phyloP scores from a whole-genome alignment of 176 grass and related monocot species.

The Cymbopogon citratus region DNA sequence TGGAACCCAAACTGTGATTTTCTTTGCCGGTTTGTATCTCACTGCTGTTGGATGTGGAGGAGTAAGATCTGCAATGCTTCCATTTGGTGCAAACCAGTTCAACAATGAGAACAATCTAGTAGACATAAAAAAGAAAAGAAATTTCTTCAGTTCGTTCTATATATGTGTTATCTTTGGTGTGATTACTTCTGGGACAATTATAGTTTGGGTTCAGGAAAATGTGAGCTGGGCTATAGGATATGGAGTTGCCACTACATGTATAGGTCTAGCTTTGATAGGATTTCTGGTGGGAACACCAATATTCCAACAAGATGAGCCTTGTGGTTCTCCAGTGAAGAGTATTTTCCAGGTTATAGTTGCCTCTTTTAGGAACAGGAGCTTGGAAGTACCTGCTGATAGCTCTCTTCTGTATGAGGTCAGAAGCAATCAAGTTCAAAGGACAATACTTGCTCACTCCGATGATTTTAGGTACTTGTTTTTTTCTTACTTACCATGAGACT shows the following conservation, averaged over 20 bases:
- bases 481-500: too few relatives aligned
- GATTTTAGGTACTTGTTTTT: constrained; percentile 49
- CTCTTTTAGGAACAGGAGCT: constrained; percentile 42
- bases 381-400: constrained; percentile 36
- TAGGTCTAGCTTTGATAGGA: constrained; percentile 32
- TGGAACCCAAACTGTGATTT: constrained; percentile 28
- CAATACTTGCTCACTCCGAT: constrained; percentile 46
- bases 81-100: constrained; percentile 58
- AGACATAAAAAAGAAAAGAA: constrained; percentile 38
- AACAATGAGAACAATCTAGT: constrained; percentile 9
- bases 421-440: constrained; percentile 12
- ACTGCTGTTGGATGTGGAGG: constrained; percentile 56
- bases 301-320: constrained; percentile 19
- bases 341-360: constrained; percentile 46
- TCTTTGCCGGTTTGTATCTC: constrained; percentile 66
- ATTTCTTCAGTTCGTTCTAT: constrained; percentile 58
- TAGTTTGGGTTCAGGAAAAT: constrained; percentile 64
- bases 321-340: constrained; percentile 46
- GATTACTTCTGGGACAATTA: constrained; percentile 49
- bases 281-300: constrained; percentile 48
- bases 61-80: constrained; percentile 53
- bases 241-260: constrained; percentile 40
- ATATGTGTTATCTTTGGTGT: constrained; percentile 51
- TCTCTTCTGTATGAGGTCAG: constrained; percentile 46
- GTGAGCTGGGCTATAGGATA: constrained; percentile 58